phyloP scores from a whole-genome alignment of 768 basidiomycete species.

The Sporobolomyces pararoseus region DNA sequence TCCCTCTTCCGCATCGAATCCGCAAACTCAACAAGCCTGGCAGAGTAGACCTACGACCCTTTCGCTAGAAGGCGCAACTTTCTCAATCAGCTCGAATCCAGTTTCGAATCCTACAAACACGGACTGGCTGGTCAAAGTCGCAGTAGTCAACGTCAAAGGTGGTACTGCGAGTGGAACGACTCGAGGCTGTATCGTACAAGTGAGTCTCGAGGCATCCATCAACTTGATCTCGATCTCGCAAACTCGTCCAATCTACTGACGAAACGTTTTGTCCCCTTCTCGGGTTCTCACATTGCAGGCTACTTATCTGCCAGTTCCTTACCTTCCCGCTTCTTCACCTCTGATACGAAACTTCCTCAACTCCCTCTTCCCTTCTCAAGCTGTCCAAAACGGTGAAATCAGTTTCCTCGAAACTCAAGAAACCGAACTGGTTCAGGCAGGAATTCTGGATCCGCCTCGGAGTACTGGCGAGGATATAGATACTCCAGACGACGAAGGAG shows the following conservation, averaged over 20 bases:
- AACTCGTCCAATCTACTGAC: too few species aligned
- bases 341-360: slow-evolving; percentile 72
- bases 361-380: slow-evolving; percentile 67
- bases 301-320: slow-evolving; percentile 33
- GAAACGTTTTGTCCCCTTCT: not conserved
- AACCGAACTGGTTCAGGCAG: slow-evolving; percentile 47
- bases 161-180: slow-evolving; percentile 32
- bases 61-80: slow-evolving; percentile 30
- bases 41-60: slow-evolving; percentile 28
- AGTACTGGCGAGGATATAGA: too few species aligned
- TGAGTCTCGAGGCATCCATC: not conserved
- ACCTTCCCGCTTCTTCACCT: slow-evolving; percentile 24
- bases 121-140: slow-evolving; percentile 39
- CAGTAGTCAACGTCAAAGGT: slow-evolving; percentile 35
- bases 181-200: slow-evolving; percentile 32
- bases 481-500: slow-evolving; percentile 26
- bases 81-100: slow-evolving; percentile 7
- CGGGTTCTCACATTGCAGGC: not conserved
- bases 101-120: not conserved
- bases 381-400: slow-evolving; percentile 36
- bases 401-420: not conserved
- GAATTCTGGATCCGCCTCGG: slow-evolving; percentile 9
- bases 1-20: slow-evolving; percentile 13
- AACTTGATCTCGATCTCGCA: not conserved
- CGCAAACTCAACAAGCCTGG: slow-evolving; percentile 20